Percentiles rank a stretch among this genome's conserved stretches.
These are phyloP conservation scores for Metschnikowia corniflorae DNA, from an alignment of 805 yeast species.

Conservation along the genomic window DNA sequence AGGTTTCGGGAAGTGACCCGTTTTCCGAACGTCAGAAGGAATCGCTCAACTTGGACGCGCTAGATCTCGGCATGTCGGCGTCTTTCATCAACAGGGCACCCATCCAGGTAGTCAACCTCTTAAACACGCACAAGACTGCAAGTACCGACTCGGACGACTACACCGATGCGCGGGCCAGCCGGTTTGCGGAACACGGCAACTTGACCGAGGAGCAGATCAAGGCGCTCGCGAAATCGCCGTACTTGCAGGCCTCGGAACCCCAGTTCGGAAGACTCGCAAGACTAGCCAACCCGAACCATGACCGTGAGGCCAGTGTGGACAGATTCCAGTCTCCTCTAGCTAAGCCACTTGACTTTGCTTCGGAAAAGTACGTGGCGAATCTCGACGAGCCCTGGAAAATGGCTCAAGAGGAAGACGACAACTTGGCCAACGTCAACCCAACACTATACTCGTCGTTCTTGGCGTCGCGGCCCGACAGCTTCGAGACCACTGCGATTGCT, in stretches of 20 bases:
- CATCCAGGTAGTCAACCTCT: conserved; percentile 32
- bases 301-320: conserved; percentile 11
- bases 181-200: conserved; percentile 22
- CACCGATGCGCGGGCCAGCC: conserved; percentile 27
- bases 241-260: conserved; percentile 59
- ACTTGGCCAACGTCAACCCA: conserved; percentile 52
- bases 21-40: not conserved
- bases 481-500: conserved; percentile 81
- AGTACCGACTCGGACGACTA: conserved; percentile 29
- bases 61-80: conserved; percentile 38
- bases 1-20: not conserved
- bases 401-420: conserved; percentile 40
- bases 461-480: conserved; percentile 83
- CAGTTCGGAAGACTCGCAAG: conserved; percentile 44
- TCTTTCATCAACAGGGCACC: conserved; percentile 41
- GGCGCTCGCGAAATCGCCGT: conserved; percentile 54
- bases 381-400: conserved; percentile 35
- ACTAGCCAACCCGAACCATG: conserved; percentile 33
- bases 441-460: conserved; percentile 67
- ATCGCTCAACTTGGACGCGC: conserved; percentile 25
- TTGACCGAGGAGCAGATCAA: conserved; percentile 49
- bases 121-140: conserved; percentile 17
- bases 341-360: conserved; percentile 18
- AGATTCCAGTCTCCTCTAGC: conserved; percentile 24
- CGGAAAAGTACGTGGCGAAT: conserved; percentile 14